phyloP scores from a whole-genome alignment of 306 rosid genomes.

The Purshia tridentata region DNA sequence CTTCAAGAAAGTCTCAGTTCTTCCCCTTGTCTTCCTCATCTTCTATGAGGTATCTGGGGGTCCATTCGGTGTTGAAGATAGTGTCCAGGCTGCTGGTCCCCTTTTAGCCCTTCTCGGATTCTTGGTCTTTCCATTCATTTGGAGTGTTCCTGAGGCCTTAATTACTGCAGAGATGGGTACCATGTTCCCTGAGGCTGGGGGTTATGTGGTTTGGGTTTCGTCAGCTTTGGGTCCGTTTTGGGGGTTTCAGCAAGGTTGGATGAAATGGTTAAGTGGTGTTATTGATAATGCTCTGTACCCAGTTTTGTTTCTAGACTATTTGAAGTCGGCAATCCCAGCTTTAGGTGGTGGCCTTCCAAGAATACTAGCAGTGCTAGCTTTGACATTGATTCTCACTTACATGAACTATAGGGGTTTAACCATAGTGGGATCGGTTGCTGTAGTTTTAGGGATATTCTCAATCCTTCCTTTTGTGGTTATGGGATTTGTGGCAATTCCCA shows the following conservation, averaged over 20 bases:
- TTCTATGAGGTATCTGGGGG: slow-evolving; percentile 98
- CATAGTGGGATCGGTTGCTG: slow-evolving; percentile 86
- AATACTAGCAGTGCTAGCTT: slow-evolving; percentile 52
- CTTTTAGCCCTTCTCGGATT: slow-evolving; percentile 78
- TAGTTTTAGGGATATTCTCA: slow-evolving; percentile 69
- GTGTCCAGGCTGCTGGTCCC: slow-evolving; percentile 89
- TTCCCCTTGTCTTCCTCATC: slow-evolving; percentile 87
- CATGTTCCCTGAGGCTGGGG: slow-evolving; percentile 92
- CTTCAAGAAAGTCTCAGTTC: slow-evolving; percentile 57
- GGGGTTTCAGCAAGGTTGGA: slow-evolving; percentile 98
- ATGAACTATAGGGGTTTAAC: slow-evolving; percentile 80
- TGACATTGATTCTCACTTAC: slow-evolving; percentile 71
- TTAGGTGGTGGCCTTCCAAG: slow-evolving; percentile 64
- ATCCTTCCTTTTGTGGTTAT: slow-evolving; percentile 81
- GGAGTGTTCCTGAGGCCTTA: slow-evolving; percentile 94
- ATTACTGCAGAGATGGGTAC: slow-evolving; percentile 95
- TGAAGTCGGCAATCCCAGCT: slow-evolving; percentile 72
- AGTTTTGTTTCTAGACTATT: slow-evolving; percentile 79
- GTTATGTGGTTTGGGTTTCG: slow-evolving; percentile 93
- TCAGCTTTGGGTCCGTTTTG: slow-evolving; percentile 86
- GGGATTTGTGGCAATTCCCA: slow-evolving; percentile 72
- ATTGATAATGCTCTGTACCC: slow-evolving; percentile 91
- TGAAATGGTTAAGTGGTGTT: slow-evolving; percentile 98
- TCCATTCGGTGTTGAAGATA: slow-evolving; percentile 86
- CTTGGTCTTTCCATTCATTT: slow-evolving; percentile 75